Base-by-base conservation (phyloP, 257 asterid genomes). In the Salvia splendens region DNA sequence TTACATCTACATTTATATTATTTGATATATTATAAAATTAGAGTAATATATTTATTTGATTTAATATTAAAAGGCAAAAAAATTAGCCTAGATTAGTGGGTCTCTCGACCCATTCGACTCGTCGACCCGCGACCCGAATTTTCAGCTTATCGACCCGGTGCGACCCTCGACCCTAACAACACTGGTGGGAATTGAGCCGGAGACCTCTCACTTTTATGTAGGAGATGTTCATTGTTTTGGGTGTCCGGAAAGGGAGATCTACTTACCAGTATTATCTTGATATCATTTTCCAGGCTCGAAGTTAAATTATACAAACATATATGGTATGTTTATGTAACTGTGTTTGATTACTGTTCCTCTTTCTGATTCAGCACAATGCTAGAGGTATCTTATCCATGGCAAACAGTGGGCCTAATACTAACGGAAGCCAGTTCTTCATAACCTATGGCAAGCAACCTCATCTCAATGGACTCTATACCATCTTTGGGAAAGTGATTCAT, bases 301-400 rank as follows among this genome's bases (percentile, higher is more conserved):
- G 45, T 64, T 71, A 45, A 24, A 51, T 66, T 43, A 52, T 42
- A 45, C 50, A 64, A 17, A 30, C 33, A 15, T 64, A 74, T 41
- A 17, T 28, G 35, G 35, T 53, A 7, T 52, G 17, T 11, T 15
- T n/a, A n/a, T n/a, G n/a, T n/a, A n/a, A n/a, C n/a, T 38, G 58
- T 68, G 3, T 35, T 28, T 42, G 57, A 55, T 33, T 55, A 64
- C 61, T 61, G 14, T 61, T 12, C 10, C 51, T 54, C 45, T 41
- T 69, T 73, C 40, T 32, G 35, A 42, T 68, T 35, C 96, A 94
- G 97, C 99, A 91, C 81, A 91, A 88, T 87, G 95, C 99, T 36
- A 84, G 99, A 83, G 99, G 99, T 68, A 94, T 88, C 3, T 49
- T 94, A 63, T 79, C 97, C 71, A 88, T 94, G 97, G 97, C 97